Conservation (phyloP, 331 rosid species). For the Malus hybrid region DNA sequence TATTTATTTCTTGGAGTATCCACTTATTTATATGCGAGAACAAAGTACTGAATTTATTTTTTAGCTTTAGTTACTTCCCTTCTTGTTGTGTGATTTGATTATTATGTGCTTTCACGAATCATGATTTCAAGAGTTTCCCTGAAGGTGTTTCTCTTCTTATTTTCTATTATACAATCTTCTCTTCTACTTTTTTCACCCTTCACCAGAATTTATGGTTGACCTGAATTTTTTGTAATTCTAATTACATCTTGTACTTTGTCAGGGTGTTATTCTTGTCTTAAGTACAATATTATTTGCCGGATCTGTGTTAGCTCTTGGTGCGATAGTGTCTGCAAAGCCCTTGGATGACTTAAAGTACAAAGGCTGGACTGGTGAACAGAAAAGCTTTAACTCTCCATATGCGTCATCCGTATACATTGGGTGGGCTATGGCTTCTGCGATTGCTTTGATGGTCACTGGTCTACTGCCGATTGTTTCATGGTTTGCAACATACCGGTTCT, state of each 20-base stretch:
- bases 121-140: background rate
- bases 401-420: slow-evolving; percentile 84
- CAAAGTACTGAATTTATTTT: background rate
- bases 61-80: background rate
- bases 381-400: slow-evolving; percentile 68
- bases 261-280: slow-evolving; percentile 75
- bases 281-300: slow-evolving; percentile 62
- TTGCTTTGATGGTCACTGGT: slow-evolving; percentile 77
- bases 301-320: slow-evolving; percentile 82
- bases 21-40: no score
- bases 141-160: background rate
- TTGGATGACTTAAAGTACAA: slow-evolving; percentile 80
- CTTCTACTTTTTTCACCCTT: background rate
- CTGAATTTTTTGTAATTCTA: slow-evolving; percentile 8
- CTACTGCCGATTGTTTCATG: slow-evolving; percentile 90
- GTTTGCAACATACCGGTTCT: slow-evolving; percentile 92
- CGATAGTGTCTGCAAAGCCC: slow-evolving; percentile 87
- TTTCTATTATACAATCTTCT: background rate
- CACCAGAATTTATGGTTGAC: background rate
- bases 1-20: background rate
- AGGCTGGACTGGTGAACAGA: slow-evolving; percentile 76
- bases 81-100: background rate
- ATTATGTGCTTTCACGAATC: background rate
- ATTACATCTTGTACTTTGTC: slow-evolving; percentile 25
- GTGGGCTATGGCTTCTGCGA: slow-evolving; percentile 94